Percentiles rank a stretch among this genome's conserved stretches.
Evolutionary conservation across 345 rosid species (phyloP).

Genomic region (Mallotus nudiflorus): DNA sequence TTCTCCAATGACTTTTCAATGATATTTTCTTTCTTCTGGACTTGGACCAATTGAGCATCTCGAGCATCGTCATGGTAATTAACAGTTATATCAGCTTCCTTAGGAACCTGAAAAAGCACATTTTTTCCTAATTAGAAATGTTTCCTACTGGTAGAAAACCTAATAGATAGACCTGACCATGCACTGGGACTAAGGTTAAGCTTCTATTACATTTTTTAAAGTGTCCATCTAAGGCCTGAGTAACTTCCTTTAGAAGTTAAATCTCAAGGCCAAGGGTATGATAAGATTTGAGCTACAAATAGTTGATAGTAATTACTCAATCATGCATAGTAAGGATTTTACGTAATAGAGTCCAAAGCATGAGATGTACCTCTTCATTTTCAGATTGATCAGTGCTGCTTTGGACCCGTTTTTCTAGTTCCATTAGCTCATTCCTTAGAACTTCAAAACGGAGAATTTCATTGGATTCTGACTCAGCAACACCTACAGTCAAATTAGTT

Average conservation of each 20-base stretch:
- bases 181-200: background rate
- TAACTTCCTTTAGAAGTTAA: background rate
- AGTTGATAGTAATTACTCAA: background rate
- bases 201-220: background rate
- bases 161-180: conserved; percentile 1
- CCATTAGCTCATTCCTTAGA: conserved; percentile 81
- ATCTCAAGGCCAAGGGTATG: background rate
- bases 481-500: conserved; percentile 34
- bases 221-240: background rate
- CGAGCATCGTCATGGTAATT: conserved; percentile 34
- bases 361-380: conserved; percentile 57
- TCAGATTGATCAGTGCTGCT: conserved; percentile 65
- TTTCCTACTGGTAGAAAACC: background rate
- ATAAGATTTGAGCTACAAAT: background rate
- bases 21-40: conserved; percentile 62
- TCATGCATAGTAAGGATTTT: background rate
- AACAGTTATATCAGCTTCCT: conserved; percentile 32
- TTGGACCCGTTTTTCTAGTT: conserved; percentile 89
- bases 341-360: conserved; percentile 1
- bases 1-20: conserved; percentile 78
- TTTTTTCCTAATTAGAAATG: conserved; percentile 22
- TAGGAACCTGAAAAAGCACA: conserved; percentile 46
- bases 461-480: conserved; percentile 48
- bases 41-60: conserved; percentile 45
- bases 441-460: conserved; percentile 78